Conservation (phyloP, 179 eudicot genomes). For the Kewa caespitosa region DNA sequence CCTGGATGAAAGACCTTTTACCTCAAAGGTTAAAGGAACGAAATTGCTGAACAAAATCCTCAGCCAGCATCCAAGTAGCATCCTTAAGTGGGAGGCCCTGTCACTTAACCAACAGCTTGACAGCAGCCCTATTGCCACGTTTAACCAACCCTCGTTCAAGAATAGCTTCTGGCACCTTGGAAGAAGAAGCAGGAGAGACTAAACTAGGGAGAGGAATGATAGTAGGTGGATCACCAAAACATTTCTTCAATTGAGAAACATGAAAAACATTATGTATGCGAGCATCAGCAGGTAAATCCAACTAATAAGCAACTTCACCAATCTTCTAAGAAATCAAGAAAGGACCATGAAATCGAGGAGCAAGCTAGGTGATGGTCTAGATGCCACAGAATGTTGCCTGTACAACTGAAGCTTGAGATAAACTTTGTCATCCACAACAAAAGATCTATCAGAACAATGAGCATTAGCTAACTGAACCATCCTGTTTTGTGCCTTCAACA, state of each 20-base stretch:
- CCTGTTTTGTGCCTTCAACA: no score
- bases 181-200: no score
- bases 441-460: neutral
- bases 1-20: no score
- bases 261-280: constrained; percentile 17
- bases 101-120: no score
- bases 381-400: neutral
- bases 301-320: constrained; percentile 18
- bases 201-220: no score
- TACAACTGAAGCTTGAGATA: constrained; percentile 7
- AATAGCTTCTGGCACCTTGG: no score
- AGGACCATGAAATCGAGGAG: constrained; percentile 21
- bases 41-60: no score
- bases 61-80: no score
- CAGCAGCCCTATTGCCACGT: no score
- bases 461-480: neutral
- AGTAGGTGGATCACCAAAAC: neutral
- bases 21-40: no score
- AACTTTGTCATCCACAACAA: neutral
- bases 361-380: neutral
- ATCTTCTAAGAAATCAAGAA: neutral
- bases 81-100: no score
- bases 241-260: neutral
- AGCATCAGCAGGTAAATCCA: neutral
- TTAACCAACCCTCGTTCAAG: no score